Evolutionary conservation across 352 stramenopile species (phyloP).

Genomic region (Pythium plurisporium): DNA sequence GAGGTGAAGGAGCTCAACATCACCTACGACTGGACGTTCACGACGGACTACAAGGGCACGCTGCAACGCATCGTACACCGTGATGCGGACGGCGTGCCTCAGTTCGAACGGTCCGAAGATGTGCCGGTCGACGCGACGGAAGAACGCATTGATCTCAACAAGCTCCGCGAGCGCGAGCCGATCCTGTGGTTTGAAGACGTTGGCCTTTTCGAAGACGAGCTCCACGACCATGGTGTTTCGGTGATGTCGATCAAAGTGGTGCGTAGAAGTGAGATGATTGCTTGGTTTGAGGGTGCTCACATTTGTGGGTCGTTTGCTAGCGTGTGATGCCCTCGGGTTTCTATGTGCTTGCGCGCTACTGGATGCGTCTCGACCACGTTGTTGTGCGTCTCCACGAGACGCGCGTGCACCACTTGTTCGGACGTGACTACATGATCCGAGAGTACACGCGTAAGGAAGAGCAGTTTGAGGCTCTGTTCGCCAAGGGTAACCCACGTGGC

Average conservation of each 20-base stretch:
- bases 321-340: constrained; percentile 84
- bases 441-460: constrained; percentile 80
- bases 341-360: constrained; percentile 72
- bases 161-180: constrained; percentile 74
- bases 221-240: constrained; percentile 78
- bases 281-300: not conserved
- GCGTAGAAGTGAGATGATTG: constrained; percentile 4
- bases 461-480: constrained; percentile 64
- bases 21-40: constrained; percentile 83
- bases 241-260: constrained; percentile 84
- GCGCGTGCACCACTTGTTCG: constrained; percentile 81
- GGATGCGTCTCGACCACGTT: constrained; percentile 81
- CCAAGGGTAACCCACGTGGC: constrained; percentile 55
- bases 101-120: constrained; percentile 27
- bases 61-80: constrained; percentile 40
- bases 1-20: constrained; percentile 83
- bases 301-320: constrained; percentile 19
- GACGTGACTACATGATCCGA: constrained; percentile 60
- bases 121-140: constrained; percentile 34
- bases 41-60: constrained; percentile 79
- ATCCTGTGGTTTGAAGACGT: constrained; percentile 86
- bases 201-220: constrained; percentile 74
- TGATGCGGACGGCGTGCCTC: not conserved
- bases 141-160: constrained; percentile 70
- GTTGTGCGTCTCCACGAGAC: constrained; percentile 77